Evolutionary conservation across 1,284 basidiomycete genomes (phyloP).

Genomic region (Boletus mariae): DNA sequence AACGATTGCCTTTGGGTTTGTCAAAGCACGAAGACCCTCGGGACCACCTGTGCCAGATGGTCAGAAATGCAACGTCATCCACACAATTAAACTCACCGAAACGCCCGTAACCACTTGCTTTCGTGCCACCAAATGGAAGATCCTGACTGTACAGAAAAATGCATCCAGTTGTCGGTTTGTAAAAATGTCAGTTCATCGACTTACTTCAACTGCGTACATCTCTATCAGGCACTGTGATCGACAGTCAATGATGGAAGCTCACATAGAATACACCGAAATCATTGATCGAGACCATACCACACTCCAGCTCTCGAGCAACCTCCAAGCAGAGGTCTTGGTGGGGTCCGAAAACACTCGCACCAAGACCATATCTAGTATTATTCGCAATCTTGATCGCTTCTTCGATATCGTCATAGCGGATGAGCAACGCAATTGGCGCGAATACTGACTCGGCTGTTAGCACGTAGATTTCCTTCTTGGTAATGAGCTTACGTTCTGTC

Average conservation of each 20-base stretch:
- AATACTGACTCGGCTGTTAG: conserved; percentile 58
- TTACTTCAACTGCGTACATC: conserved; percentile 54
- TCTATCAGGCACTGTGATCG: conserved; percentile 9
- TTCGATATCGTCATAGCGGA: conserved; percentile 77
- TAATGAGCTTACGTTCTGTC: conserved; percentile 60
- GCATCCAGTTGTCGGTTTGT: conserved; percentile 7
- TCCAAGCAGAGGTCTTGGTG: conserved; percentile 70
- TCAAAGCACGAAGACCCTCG: conserved; percentile 86
- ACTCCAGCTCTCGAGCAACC: conserved; percentile 78
- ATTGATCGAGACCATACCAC: conserved; percentile 97
- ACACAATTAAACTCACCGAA: conserved; percentile 55
- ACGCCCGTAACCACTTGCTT: conserved; percentile 85
- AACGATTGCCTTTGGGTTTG: conserved; percentile 84
- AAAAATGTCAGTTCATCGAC: conserved; percentile 21
- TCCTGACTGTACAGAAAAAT: conserved; percentile 67
- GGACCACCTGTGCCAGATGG: conserved; percentile 61
- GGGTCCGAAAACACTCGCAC: conserved; percentile 91
- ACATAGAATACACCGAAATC: conserved; percentile 94
- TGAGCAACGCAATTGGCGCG: conserved; percentile 82
- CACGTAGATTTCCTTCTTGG: not conserved
- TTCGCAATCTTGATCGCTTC: conserved; percentile 88
- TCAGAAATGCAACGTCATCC: conserved; percentile 9
- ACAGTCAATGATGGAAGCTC: conserved; percentile 31
- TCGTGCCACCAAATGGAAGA: conserved; percentile 90
- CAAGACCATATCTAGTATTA: conserved; percentile 85